These are phyloP conservation scores for Exsudoporus frostii DNA, from an alignment of 768 basidiomycete species.

Conservation along the genomic window DNA sequence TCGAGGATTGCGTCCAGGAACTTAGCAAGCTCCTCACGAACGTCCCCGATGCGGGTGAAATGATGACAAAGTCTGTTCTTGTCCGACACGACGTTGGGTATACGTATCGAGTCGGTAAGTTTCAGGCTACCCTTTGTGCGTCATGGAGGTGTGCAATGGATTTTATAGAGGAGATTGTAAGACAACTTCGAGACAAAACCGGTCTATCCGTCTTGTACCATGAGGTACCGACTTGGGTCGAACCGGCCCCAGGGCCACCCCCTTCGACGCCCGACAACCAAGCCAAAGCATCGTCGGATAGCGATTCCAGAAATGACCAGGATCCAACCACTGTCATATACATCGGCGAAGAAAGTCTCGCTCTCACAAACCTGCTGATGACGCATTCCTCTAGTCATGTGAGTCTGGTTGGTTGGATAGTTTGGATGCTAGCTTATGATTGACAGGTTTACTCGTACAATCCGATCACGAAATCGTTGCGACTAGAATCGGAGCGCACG, in stretches of 20 bases:
- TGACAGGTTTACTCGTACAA: slow-evolving; percentile 75
- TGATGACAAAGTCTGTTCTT: slow-evolving; percentile 36
- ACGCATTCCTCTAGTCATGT: slow-evolving; percentile 70
- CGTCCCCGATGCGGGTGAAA: not conserved
- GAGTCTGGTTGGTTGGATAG: slow-evolving; percentile 13
- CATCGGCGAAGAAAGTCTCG: slow-evolving; percentile 78
- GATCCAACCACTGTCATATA: slow-evolving; percentile 40
- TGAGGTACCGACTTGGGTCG: slow-evolving; percentile 28
- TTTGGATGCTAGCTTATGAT: not conserved
- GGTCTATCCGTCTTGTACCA: slow-evolving; percentile 37
- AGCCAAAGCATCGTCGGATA: not conserved
- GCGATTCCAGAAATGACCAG: not conserved
- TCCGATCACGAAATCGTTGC: slow-evolving; percentile 45
- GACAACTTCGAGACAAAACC: slow-evolving; percentile 22
- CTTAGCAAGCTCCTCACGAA: slow-evolving; percentile 36
- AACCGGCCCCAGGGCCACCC: slow-evolving; percentile 6
- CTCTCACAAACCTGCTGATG: slow-evolving; percentile 82
- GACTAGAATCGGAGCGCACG: slow-evolving; percentile 62
- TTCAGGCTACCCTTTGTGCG: not conserved
- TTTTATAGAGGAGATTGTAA: slow-evolving; percentile 18
- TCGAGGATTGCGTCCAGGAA: slow-evolving; percentile 45
- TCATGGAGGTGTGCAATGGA: not conserved
- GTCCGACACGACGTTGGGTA: slow-evolving; percentile 79
- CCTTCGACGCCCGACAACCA: not conserved
- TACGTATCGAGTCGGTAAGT: slow-evolving; percentile 60